These are phyloP conservation scores for Fusarium marasasianum DNA, from an alignment of 2,329 filamentous ascomycete species.

Conservation along the genomic window DNA sequence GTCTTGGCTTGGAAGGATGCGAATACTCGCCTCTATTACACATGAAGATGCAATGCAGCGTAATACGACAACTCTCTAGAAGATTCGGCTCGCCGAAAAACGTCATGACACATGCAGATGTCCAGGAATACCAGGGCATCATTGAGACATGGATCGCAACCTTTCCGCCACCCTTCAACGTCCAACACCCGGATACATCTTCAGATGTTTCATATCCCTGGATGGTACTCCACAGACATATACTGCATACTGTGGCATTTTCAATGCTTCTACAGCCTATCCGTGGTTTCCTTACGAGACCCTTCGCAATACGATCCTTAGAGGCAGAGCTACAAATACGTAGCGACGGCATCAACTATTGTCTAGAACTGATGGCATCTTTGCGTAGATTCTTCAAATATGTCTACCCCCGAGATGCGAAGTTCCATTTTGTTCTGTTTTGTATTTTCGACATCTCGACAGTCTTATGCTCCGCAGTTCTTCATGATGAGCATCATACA, in stretches of 20 bases:
- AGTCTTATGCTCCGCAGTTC: slow-evolving; percentile 59
- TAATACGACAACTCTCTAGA: slow-evolving; percentile 45
- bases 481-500: slow-evolving; percentile 56
- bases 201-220: slow-evolving; percentile 54
- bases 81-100: slow-evolving; percentile 47
- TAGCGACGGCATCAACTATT: slow-evolving; percentile 54
- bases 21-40: slow-evolving; percentile 47
- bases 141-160: slow-evolving; percentile 55
- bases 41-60: slow-evolving; percentile 50
- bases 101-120: slow-evolving; percentile 42
- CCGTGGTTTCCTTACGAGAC: slow-evolving; percentile 56
- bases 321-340: slow-evolving; percentile 51
- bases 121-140: slow-evolving; percentile 46
- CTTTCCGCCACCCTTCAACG: slow-evolving; percentile 53
- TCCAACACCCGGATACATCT: slow-evolving; percentile 52
- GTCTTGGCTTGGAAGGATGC: slow-evolving; percentile 46
- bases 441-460: slow-evolving; percentile 62
- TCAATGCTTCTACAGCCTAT: slow-evolving; percentile 58
- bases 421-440: slow-evolving; percentile 61
- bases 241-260: slow-evolving; percentile 56
- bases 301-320: slow-evolving; percentile 40
- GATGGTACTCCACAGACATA: slow-evolving; percentile 56
- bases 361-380: slow-evolving; percentile 53
- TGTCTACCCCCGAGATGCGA: slow-evolving; percentile 56
- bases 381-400: slow-evolving; percentile 55